Conservation (phyloP, 2,329 filamentous ascomycete genomes). For the Aspergillus intermedius region DNA sequence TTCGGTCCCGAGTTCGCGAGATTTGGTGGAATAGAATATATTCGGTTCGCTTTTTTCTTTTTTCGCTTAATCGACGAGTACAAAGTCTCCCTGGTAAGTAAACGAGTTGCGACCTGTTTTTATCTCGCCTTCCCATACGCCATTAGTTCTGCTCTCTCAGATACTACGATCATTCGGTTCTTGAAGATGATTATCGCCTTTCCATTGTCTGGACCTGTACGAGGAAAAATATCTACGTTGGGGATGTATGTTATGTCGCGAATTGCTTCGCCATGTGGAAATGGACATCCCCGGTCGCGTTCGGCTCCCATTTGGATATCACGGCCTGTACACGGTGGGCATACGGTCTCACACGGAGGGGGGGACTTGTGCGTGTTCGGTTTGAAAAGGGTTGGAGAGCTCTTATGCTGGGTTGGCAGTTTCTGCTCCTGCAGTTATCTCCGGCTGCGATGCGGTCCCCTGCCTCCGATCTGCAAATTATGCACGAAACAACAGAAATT, state of each 20-base stretch:
- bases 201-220: not conserved
- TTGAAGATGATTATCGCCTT: not conserved
- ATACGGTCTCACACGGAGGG: too few relatives aligned
- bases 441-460: too few relatives aligned
- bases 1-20: slow-evolving; percentile 11
- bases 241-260: not conserved
- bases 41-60: slow-evolving; percentile 14
- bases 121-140: slow-evolving; percentile 13
- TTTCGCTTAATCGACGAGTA: slow-evolving; percentile 9
- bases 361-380: too few relatives aligned
- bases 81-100: slow-evolving; percentile 7
- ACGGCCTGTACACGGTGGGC: not conserved
- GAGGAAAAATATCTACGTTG: not conserved
- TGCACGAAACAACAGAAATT: too few relatives aligned
- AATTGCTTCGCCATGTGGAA: not conserved
- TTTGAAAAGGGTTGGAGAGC: too few relatives aligned
- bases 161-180: not conserved
- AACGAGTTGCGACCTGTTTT: slow-evolving; percentile 13
- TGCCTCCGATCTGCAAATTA: too few relatives aligned
- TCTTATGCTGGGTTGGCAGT: too few relatives aligned
- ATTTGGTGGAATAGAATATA: slow-evolving; percentile 19
- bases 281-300: not conserved
- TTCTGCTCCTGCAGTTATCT: too few relatives aligned
- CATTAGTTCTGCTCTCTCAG: slow-evolving; percentile 1
- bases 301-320: not conserved